Base-by-base conservation (phyloP, 2,329 filamentous ascomycete genomes). In the Botrytis squamosa region DNA sequence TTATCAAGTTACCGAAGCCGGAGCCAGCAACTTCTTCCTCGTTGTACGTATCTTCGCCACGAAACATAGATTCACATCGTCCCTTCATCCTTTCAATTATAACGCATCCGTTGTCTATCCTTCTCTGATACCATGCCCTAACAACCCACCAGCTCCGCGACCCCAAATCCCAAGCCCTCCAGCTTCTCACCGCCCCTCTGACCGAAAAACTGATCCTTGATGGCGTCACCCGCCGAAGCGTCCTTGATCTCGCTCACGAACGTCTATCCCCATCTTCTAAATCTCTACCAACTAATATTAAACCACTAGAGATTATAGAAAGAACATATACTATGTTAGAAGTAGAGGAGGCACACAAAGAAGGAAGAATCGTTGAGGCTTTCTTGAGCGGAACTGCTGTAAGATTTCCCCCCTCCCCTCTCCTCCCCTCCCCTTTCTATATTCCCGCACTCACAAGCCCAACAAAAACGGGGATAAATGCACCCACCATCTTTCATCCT, bases 1-100 rank as follows among this genome's bases (percentile, higher is more conserved):
- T 57, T 87, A 94, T 77, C 76, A 78, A 64, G 75, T 75, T 76
- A 98, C 95, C 4, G 95, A 98, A 85, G 95, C 95, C 1, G 95
- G 95, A 12, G 95, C 94, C 22, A 93, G 90, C 79, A 98, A 98
- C 84, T 97, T 97, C 84, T 97, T 97, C 80, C 86, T 97, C 16
- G 85, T 97, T 25, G 65, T 68, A 68, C 36, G 65, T 57, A 33
- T 29, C n/a, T 7, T n/a, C 25, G n/a, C 10, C 6, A 55, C 52
- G n/a, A 55, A 55, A 3, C 52, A 29, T 55, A 29, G 4, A 55
- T 29, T 18, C 14, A 57, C 6, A 8, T 18, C 7, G 16, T 4
- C 52, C n/a, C n/a, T 29, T 29, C 52, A 57, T 18, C 52, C 14
- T 57, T 18, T 29, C n/a, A 14, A 29, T 16, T 29, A 9, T 0